Evolutionary conservation across 2,329 filamentous ascomycete genomes (phyloP), one percentile per base, ranked within the genome.

Genomic region (Neodidymelliopsis sp.): DNA sequence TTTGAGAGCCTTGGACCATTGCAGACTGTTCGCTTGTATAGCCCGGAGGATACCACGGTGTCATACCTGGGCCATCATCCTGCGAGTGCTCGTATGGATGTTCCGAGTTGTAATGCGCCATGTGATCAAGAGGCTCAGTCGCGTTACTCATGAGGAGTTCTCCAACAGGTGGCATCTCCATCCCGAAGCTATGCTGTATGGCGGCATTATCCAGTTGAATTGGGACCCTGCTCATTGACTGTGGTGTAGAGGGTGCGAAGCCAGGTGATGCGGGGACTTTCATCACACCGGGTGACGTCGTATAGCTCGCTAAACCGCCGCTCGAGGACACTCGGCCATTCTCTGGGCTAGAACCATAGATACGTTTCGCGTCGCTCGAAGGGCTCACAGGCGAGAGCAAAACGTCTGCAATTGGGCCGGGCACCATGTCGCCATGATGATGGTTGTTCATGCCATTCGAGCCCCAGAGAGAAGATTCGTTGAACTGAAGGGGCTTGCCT

Each of bases 371-470:
- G n/a, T 65, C 59, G 41, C 59, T 64, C 33, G 42, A 46, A 18
- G 53, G 53, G 43, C 63, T 68, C 34, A 49, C 56, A 1, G 65
- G 59, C 15, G 66, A 69, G 13, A 36, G 29, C 15, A 60, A 50
- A 8, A 38, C 36, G 27, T 41, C 54, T 19, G 56, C 49, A 6
- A 53, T 52, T 16, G 56, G 24, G 13, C 56, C 46, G 6, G 59
- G 54, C 6, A 20, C 18, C 20, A 15, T 31, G 25, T 30, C 27
- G 11, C 9, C 10, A 22, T 6, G 11, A n/a, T 8, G 31, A 15
- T 20, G 10, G 19, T 22, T 13, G n/a, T 3, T 24, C 29, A 39
- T 30, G 11, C 40, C 13, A 6, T 18, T 28, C 6, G 24, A 19
- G 19, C 23, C 2, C 47, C 47, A 50, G 23, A 27, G 36, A 3